Evolutionary conservation across 306 rosid genomes (phyloP), one percentile per base, ranked within the genome.

Genomic region (Abrus precatorius): DNA sequence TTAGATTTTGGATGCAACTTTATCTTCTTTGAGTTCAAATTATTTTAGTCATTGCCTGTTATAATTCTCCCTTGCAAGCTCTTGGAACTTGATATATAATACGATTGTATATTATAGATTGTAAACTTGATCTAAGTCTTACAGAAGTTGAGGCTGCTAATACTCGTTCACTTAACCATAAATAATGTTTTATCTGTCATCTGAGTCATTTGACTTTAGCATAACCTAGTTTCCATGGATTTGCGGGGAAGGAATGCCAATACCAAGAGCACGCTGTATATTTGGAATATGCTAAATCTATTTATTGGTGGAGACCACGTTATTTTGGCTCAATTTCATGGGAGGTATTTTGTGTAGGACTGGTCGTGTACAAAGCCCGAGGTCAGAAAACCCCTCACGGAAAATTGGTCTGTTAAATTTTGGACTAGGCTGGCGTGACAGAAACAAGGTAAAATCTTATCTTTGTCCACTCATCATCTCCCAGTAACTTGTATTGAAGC

Each of bases 371-470:
- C 85, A 61, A 82, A 88, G 84, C 53, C 74, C 90, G 13, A 77
- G 52, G 47, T 73, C 33, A 44, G 97, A 85, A 52, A 87, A 44
- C 84, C 33, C 88, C 53, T 43, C 92, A 68, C 89, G 84, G 72
- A 95, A 82, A 88, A 40, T 66, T 13, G 77, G 97, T 49, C 86
- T 95, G 80, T 85, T 91, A 62, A 85, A 89, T 40, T 95, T 95
- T 88, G 95, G 93, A 84, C 89, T 91, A 45, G 97, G 99, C 53
- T 95, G 98, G 98, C 97, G 97, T 64, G 99, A 95, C 81, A 88
- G 83, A 86, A 89, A 75, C 86, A 93, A 89, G 99, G 99, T 95
- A 82, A 86, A 52, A 60, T 76, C 47, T 76, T 72, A 49, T 77
- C 52, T 48, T 5, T 41, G 73, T 33, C 72, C 76, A 6, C 60